phyloP scores from a whole-genome alignment of 75 land plant genomes.

The Cryptomeria japonica region DNA sequence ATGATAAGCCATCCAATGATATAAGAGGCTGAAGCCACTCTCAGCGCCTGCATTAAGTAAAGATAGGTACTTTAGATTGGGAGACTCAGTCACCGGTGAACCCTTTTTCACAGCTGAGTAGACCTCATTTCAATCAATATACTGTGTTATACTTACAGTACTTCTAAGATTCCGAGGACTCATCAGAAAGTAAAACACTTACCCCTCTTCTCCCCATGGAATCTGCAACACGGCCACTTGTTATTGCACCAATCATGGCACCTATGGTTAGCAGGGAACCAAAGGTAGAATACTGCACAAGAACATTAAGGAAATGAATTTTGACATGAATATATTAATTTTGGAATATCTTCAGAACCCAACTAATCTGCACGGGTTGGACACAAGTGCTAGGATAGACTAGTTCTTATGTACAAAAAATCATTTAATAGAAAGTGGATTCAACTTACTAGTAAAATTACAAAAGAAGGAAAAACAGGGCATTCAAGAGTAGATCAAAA shows the following conservation, averaged over 20 bases:
- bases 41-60: constrained; percentile 36
- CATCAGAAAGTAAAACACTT: constrained; percentile 6
- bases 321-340: background rate
- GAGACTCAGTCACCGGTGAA: background rate
- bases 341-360: background rate
- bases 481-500: constrained; percentile 31
- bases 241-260: constrained; percentile 78
- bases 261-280: constrained; percentile 78
- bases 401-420: background rate
- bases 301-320: background rate
- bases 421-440: too few species aligned
- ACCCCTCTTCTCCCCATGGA: constrained; percentile 70
- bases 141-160: background rate
- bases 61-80: background rate
- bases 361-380: background rate
- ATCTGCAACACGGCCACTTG: constrained; percentile 68
- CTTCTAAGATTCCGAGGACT: background rate
- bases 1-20: constrained; percentile 47
- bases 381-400: background rate
- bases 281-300: constrained; percentile 69
- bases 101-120: background rate
- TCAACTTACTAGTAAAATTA: too few species aligned
- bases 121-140: background rate
- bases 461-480: constrained; percentile 45
- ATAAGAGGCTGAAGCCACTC: constrained; percentile 32